phyloP scores from a whole-genome alignment of 371 early-diverging fungal species.

The Batrachochytrium dendrobatidis region DNA sequence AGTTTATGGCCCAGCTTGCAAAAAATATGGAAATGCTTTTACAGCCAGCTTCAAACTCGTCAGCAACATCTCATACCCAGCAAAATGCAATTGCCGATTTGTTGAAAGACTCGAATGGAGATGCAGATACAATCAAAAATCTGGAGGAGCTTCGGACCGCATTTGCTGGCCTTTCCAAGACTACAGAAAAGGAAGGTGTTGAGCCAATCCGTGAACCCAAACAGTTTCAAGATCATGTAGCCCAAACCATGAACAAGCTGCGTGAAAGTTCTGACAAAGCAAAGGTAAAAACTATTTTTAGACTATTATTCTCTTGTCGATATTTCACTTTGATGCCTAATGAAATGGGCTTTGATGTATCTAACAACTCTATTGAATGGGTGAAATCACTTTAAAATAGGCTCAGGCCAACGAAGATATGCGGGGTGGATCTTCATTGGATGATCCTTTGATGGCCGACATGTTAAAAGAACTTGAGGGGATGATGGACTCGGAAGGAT shows the following conservation, averaged over 20 bases:
- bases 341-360: no score
- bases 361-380: no score
- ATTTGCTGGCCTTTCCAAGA: constrained; percentile 29
- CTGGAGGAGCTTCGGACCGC: constrained; percentile 57
- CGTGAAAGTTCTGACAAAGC: constrained; percentile 74
- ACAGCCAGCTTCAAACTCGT: constrained; percentile 33
- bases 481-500: constrained; percentile 65
- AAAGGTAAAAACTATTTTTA: constrained; percentile 52
- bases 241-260: constrained; percentile 75
- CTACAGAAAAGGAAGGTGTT: not conserved
- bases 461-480: constrained; percentile 87
- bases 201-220: no score
- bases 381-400: constrained; percentile 4
- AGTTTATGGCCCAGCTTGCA: constrained; percentile 68
- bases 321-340: no score
- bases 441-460: constrained; percentile 68
- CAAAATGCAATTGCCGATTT: not conserved
- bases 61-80: not conserved
- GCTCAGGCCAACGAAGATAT: constrained; percentile 49
- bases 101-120: constrained; percentile 4
- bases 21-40: constrained; percentile 70
- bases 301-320: not conserved
- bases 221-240: constrained; percentile 23
- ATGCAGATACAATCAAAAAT: constrained; percentile 46
- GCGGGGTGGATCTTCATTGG: constrained; percentile 20